Evolutionary conservation across 2,329 filamentous ascomycete species (phyloP), one percentile per base, ranked within the genome.

Genomic region (Phyllosticta ampelicida): DNA sequence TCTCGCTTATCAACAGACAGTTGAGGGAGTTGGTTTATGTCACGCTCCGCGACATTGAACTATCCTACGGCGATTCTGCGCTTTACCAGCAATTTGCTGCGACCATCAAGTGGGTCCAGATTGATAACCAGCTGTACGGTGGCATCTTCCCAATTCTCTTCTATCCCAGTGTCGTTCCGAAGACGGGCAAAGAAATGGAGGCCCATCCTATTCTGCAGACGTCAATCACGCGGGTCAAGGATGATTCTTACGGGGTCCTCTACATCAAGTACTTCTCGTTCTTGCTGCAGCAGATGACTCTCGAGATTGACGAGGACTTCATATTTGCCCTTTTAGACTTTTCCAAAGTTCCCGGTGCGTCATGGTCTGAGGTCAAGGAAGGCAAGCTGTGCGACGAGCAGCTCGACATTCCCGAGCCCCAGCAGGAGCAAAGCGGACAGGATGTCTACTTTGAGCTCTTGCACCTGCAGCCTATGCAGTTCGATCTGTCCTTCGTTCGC

Each of bases 251-350:
- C 68, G 94, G 94, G 66, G 94, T 99, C 20, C 77, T 96, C 9
- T 99, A 99, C 73, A 91, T 99, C 80, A 99, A 99, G 72, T 99
- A 99, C 71, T 92, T 94, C 20, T 96, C 92, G 0, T 74, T 99
- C 51, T 77, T 99, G 29, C 77, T 99, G 51, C 94, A 99, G 72
- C 91, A 99, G 72, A 96, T 99, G 91, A 99, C 94, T 0, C 80
- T 99, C 2, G 94, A 99, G 66, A 85, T 99, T 53, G 94, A 99
- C 63, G 94, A 99, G 67, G 94, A 99, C 70, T 99, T 99, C 74
- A 91, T 99, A 59, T 96, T 96, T 70, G 91, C 94, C 0, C 82
- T 99, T 61, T 78, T 99, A 1, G 95, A 99, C 70, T 99, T 96
- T 69, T 86, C 89, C 30, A 96, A 96, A 73, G 86, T 96, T 0